Base-by-base conservation (phyloP, 2,329 filamentous ascomycete species). In the Zasmidium citrigriseum region DNA sequence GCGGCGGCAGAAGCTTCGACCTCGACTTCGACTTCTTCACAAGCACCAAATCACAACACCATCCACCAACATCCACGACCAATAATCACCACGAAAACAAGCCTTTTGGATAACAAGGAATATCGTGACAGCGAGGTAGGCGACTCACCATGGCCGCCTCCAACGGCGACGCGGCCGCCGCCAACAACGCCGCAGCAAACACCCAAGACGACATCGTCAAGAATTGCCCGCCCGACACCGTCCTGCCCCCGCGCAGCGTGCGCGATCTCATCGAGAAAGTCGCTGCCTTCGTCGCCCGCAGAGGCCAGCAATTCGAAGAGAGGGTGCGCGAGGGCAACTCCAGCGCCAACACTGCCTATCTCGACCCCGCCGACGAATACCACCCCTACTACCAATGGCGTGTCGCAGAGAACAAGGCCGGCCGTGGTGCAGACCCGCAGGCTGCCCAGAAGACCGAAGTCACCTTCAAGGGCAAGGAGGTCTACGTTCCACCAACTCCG, bases 341-440 rank as follows among this genome's bases (percentile, higher is more conserved):
- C 68, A 83, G 82, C 65, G 95, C 96, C 70, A 85, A 90, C n/a
- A 95, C 98, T 75, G 91, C 89, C 68, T 99, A 98, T 75, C 78
- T 99, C 25, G 87, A 85, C 69, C 80, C 83, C 16, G 83, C 85
- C 66, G 93, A 99, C 76, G 84, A 92, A 2, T 99, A 97, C 77
- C 85, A 92, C 64, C 80, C 88, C 9, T 99, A 90, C 77, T 99
- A 97, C 73, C 79, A 87, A 78, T 99, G 95, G 95, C 88, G 93
- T 65, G 82, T 97, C 25, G 84, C 84, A 60, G 93, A 98, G 77
- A 89, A 97, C 73, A 88, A 84, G 68, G 88, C 88, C 53, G 95
- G 95, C 4, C 85, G 93, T 66, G 91, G 92, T 55, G 82, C 96
- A 41, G 89, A 92, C 67, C 78, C 79, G 22, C 52, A 44, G 2